Base-by-base conservation (phyloP, 164 flowering plant species). In the Akebia trifoliata region DNA sequence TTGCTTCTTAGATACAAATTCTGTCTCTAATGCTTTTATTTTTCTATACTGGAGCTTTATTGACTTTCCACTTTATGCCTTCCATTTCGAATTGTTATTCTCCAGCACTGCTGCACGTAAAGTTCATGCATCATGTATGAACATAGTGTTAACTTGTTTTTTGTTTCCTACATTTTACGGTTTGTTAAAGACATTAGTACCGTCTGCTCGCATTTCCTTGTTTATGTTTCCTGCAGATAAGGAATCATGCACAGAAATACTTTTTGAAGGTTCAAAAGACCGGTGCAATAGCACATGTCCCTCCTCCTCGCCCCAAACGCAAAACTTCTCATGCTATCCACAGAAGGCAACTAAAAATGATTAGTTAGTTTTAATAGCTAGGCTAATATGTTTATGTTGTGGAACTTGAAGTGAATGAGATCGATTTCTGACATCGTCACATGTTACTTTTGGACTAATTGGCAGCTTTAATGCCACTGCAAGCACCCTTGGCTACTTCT, bases 191-290 rank as follows among this genome's bases (percentile, higher is more conserved):
- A 14, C 21, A 31, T 18, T 31, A 31, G 40, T 24, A 30, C 11
- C 36, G 15, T 30, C 22, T 49, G 34, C 26, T 25, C 24, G 32
- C 7, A n/a, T 57, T 26, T 37, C n/a, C 15, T 48, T 40, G 12
- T 52, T 30, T 20, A 50, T 36, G 24, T 52, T 65, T 42, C 38
- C 40, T 74, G 53, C 79, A 92, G 98, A 92, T 92, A 31, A 67
- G 96, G 4, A 92, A 96, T 67, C 98, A 92, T 77, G 96, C 98
- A n/a, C 98, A 89, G 65, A 92, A 89, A 44, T 92, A 92, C 75
- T 92, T 92, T 66, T 59, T 88, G 70, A 91, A 88, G 74, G 96
- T 84, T 57, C 96, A 91, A 59, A 91, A 86, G 77, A 92, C 79
- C 75, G 96, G 98, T 50, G 73, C 89, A 54, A 55, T 67, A 35